These are phyloP conservation scores for Aspergillus tamarii DNA, from an alignment of 2,329 filamentous ascomycete genomes.

Conservation along the genomic window DNA sequence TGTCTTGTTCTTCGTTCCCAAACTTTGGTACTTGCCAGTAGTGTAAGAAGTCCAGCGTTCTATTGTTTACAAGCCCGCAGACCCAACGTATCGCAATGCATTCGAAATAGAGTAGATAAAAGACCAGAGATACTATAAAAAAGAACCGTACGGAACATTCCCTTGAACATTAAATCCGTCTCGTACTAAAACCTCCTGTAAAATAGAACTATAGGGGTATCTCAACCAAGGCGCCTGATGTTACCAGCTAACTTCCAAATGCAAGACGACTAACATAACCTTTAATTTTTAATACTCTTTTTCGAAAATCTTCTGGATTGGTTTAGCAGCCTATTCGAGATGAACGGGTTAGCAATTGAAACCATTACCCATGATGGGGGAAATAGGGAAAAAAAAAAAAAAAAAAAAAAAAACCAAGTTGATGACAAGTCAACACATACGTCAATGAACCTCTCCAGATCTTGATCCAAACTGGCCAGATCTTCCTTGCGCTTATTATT, in stretches of 20 bases:
- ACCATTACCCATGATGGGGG: neutral
- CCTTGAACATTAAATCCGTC: neutral
- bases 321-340: slow-evolving; percentile 72
- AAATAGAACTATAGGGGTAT: slow-evolving; percentile 28
- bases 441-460: slow-evolving; percentile 92
- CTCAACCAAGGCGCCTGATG: slow-evolving; percentile 26
- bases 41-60: neutral
- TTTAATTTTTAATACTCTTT: slow-evolving; percentile 59
- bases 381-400: neutral
- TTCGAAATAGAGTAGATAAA: neutral
- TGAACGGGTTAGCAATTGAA: slow-evolving; percentile 20
- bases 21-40: neutral
- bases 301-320: slow-evolving; percentile 83
- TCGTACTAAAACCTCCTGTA: neutral
- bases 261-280: slow-evolving; percentile 2
- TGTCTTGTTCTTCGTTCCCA: neutral
- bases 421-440: slow-evolving; percentile 52
- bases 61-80: neutral
- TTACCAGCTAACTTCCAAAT: slow-evolving; percentile 15
- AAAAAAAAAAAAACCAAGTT: neutral
- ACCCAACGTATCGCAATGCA: neutral
- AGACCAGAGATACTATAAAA: neutral
- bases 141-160: neutral
- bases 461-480: slow-evolving; percentile 84
- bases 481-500: slow-evolving; percentile 96